Evolutionary conservation across 2,329 filamentous ascomycete genomes (phyloP), one percentile per base, ranked within the genome.

Genomic region (Aspergillus tanneri): DNA sequence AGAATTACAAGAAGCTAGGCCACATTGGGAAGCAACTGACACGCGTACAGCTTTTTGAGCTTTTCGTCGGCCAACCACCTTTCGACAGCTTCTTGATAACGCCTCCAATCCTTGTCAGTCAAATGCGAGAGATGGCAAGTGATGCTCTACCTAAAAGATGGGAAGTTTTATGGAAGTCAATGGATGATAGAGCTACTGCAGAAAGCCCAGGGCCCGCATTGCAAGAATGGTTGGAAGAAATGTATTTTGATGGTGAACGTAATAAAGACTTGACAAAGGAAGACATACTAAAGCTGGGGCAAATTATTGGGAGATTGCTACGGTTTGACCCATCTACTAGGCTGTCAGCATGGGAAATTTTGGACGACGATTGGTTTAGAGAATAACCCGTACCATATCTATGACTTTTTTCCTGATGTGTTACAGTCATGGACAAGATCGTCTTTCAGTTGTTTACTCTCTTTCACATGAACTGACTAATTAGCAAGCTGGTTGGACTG

Each of bases 61-160:
- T 73, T 18, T 57, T 73, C 16, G 56, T 59, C 2, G 68, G 70
- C 12, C 66, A 72, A 37, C 67, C 68, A 8, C 66, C 64, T 2
- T 72, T 73, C 41, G 67, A 71, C 36, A 68, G 57, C 49, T 53
- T 70, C 47, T 57, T 71, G 47, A 59, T 55, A 54, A 71, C 65
- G 5, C 64, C 62, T 12, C 25, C 49, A 23, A 63, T 62, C 8
- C 57, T 73, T 6, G 56, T 68, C 0, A 55, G 46, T 5, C 65
- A 73, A 52, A 72, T 73, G 66, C 57, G 59, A 8, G 65, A 72
- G 47, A 61, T 63, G 35, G 54, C 57, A 16, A 65, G 47, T 40
- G 65, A 71, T 37, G 57, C 61, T 12, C 52, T 72, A 46, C 68
- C 69, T 42, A 50, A 64, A 47, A 60, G 61, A 45, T 73, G 69